phyloP scores from a whole-genome alignment of 1,284 basidiomycete species.

The Fomitopsis palustris region DNA sequence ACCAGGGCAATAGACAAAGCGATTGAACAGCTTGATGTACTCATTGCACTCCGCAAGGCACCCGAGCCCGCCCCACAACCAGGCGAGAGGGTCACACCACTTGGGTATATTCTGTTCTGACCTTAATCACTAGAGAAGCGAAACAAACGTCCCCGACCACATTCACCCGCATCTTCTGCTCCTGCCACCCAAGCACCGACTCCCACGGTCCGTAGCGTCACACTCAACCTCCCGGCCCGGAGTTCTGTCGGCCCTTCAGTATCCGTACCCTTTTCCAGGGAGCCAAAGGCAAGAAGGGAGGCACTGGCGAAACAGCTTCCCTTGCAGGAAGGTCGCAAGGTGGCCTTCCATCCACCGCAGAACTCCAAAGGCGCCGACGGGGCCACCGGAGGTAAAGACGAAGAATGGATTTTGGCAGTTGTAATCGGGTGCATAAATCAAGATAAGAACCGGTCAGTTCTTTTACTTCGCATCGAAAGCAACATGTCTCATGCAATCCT shows the following conservation, averaged over 20 bases:
- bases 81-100: conserved; percentile 36
- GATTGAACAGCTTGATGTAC: conserved; percentile 61
- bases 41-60: conserved; percentile 69
- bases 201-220: conserved; percentile 35
- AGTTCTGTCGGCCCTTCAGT: conserved; percentile 54
- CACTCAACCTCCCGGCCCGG: conserved; percentile 52
- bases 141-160: conserved; percentile 65
- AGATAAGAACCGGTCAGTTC: conserved; percentile 58
- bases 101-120: background rate
- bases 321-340: conserved; percentile 67
- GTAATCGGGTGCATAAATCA: conserved; percentile 66
- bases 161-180: conserved; percentile 52
- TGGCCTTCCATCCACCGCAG: conserved; percentile 71
- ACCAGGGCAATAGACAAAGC: conserved; percentile 65
- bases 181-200: conserved; percentile 35
- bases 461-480: background rate
- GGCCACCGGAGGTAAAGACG: conserved; percentile 49
- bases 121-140: conserved; percentile 54
- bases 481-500: background rate
- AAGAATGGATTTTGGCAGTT: conserved; percentile 78
- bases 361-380: conserved; percentile 42
- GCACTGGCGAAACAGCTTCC: conserved; percentile 58
- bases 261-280: conserved; percentile 55
- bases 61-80: conserved; percentile 50
- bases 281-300: conserved; percentile 62